A percentile compares a stretch with the other conserved stretches of the same genome.
Conservation (phyloP, 306 rosid genomes). For the Vicia faba region DNA sequence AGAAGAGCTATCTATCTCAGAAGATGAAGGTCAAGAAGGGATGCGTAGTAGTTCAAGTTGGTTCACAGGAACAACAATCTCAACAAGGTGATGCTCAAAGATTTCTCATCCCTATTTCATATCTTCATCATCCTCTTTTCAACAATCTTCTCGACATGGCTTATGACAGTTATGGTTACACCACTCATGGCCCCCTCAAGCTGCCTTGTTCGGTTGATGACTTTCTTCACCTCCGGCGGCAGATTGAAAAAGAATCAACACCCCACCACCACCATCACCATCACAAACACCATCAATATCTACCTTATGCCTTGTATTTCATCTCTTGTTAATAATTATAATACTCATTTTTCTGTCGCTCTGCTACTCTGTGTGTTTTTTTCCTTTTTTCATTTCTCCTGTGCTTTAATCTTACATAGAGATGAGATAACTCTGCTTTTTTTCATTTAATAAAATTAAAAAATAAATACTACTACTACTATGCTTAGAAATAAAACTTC, state of each 20-base stretch:
- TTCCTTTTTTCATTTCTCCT: too few species aligned
- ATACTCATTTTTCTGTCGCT: too few species aligned
- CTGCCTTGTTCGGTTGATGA: conserved; percentile 70
- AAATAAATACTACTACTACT: too few species aligned
- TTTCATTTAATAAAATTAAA: too few species aligned
- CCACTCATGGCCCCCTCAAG: conserved; percentile 59
- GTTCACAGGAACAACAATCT: conserved; percentile 38
- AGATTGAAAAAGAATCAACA: conserved; percentile 53
- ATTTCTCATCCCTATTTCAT: conserved; percentile 58
- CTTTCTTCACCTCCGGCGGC: conserved; percentile 62
- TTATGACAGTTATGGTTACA: conserved; percentile 65
- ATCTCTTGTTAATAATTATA: conserved; percentile 45
- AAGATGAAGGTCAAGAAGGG: conserved; percentile 74
- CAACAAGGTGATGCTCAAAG: conserved; percentile 45
- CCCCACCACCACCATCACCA: conserved; percentile 16
- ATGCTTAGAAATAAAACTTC: too few species aligned
- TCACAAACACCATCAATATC: conserved; percentile 8
- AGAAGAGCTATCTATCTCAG: too few species aligned
- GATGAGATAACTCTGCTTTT: too few species aligned
- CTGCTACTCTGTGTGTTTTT: too few species aligned
- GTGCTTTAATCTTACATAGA: too few species aligned
- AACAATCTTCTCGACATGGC: conserved; percentile 59
- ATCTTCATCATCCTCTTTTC: conserved; percentile 67
- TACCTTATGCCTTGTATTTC: conserved; percentile 50
- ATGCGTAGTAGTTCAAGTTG: conserved; percentile 63